phyloP scores from a whole-genome alignment of 1,284 basidiomycete species.

The Rhodotorula sp. region DNA sequence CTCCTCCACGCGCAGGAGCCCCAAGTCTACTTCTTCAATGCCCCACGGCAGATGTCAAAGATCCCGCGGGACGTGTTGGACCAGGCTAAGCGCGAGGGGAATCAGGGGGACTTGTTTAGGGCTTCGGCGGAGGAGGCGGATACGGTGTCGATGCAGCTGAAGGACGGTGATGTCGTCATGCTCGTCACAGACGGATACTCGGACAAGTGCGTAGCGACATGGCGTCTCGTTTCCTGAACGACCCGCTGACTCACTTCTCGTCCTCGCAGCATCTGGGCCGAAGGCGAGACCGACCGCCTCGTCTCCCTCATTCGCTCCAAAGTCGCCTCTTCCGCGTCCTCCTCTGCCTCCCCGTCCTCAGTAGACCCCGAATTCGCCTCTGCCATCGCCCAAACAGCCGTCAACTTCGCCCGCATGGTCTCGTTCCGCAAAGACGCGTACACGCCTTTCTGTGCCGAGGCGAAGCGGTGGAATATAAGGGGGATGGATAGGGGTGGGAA shows the following conservation, averaged over 20 bases:
- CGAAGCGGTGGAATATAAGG: slow-evolving; percentile 44
- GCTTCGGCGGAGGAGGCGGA: slow-evolving; percentile 69
- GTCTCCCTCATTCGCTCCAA: slow-evolving; percentile 62
- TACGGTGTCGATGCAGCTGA: slow-evolving; percentile 43
- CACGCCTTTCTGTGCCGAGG: slow-evolving; percentile 53
- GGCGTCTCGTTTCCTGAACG: slow-evolving; percentile 50
- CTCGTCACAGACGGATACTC: slow-evolving; percentile 76
- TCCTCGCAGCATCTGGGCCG: slow-evolving; percentile 11
- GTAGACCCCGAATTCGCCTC: slow-evolving; percentile 57
- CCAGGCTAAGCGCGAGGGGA: slow-evolving; percentile 50
- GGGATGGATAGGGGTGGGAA: slow-evolving; percentile 48
- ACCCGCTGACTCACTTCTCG: not conserved
- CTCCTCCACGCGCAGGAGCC: slow-evolving; percentile 62
- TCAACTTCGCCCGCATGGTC: slow-evolving; percentile 65
- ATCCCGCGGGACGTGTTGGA: slow-evolving; percentile 7
- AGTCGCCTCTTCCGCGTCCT: slow-evolving; percentile 15
- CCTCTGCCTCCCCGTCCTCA: not conserved
- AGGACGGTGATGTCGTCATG: slow-evolving; percentile 46
- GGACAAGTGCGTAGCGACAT: slow-evolving; percentile 66
- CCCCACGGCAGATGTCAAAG: slow-evolving; percentile 40
- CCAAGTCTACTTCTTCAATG: slow-evolving; percentile 81
- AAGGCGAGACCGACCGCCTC: slow-evolving; percentile 63
- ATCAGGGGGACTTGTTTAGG: slow-evolving; percentile 60
- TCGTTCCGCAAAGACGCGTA: slow-evolving; percentile 67
- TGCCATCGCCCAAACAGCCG: slow-evolving; percentile 65